Base-by-base conservation (phyloP, 192 early-diverging fungal genomes). In the Coemansia erecta region DNA sequence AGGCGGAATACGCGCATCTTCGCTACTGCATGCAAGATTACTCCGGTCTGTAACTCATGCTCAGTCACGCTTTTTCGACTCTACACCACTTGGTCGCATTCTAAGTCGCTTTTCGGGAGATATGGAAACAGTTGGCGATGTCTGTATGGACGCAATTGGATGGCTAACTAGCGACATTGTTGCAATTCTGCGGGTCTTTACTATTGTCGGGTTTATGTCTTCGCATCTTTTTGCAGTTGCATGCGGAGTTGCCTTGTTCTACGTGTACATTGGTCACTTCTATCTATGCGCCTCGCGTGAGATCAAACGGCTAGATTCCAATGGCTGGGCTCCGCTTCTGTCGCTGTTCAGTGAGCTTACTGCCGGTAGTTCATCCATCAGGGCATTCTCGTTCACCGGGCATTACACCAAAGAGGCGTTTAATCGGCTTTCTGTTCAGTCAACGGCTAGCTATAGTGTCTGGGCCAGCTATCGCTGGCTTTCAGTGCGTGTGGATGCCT, bases 391-490 rank as follows among this genome's bases (percentile, higher is more conserved):
- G 4, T 80, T 80, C 9, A 76, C 90, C 66, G 66, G 81, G 13
- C 70, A 85, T 45, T 93, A 93, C 68, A 70, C 85, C 24, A 62
- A 72, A 23, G 84, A 83, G 51, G 86, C 87, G 24, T 53, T 82
- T 39, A 48, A 52, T 23, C 83, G 85, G 43, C n/a, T n/a, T n/a
- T n/a, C n/a, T n/a, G n/a, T n/a, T n/a, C n/a, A n/a, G n/a, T n/a
- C n/a, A n/a, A n/a, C n/a, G n/a, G n/a, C n/a, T n/a, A n/a, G n/a
- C n/a, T n/a, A n/a, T n/a, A n/a, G n/a, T 68, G 84, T 94, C 66
- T 93, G 92, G 91, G 80, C 83, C 6, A 79, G 85, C 18, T 95
- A 93, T 79, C 83, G 94, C 31, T 97, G 94, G 94, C 77, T 97
- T 31, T 89, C 87, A 57, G 81, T 87, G 52, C 86, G 96, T 42